Evolutionary conservation across 1,284 basidiomycete species (phyloP).

Genomic region (Puccinia coronata): DNA sequence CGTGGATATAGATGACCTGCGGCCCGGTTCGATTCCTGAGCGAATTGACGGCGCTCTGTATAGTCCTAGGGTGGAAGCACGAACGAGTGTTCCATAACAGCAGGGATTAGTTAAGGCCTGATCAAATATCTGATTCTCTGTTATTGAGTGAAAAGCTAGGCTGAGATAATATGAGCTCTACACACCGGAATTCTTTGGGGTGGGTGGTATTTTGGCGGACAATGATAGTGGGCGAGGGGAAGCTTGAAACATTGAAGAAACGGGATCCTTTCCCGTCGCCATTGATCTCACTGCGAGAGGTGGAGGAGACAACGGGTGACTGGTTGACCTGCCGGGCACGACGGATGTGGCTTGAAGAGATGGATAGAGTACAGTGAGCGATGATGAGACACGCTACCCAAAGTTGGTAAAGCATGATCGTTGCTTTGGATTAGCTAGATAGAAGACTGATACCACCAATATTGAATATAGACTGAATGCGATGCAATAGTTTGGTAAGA

Average conservation of each 20-base stretch:
- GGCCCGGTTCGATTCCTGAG: constrained; percentile 12
- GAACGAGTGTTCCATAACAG: not conserved
- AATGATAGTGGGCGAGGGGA: constrained; percentile 15
- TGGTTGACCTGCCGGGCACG: not conserved
- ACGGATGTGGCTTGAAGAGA: constrained; percentile 3
- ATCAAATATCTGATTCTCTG: not conserved
- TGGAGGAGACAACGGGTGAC: not conserved
- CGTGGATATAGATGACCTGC: constrained; percentile 32
- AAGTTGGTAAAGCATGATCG: not conserved
- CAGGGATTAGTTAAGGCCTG: too few species aligned
- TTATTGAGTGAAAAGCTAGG: not conserved
- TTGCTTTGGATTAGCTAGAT: not conserved
- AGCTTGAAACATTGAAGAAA: constrained; percentile 11
- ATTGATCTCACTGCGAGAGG: not conserved
- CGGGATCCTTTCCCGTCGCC: constrained; percentile 7
- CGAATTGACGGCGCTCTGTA: constrained; percentile 24
- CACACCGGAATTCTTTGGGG: constrained; percentile 13
- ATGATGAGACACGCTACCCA: not conserved
- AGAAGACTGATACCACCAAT: not conserved
- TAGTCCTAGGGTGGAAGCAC: not conserved
- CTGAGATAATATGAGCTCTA: not conserved
- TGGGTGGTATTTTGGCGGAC: constrained; percentile 18
- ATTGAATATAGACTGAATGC: too few species aligned
- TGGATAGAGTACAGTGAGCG: not conserved
- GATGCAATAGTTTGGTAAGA: too few species aligned